Evolutionary conservation across 192 early-diverging fungal genomes (phyloP).

Genomic region (Umbelopsis sp.): DNA sequence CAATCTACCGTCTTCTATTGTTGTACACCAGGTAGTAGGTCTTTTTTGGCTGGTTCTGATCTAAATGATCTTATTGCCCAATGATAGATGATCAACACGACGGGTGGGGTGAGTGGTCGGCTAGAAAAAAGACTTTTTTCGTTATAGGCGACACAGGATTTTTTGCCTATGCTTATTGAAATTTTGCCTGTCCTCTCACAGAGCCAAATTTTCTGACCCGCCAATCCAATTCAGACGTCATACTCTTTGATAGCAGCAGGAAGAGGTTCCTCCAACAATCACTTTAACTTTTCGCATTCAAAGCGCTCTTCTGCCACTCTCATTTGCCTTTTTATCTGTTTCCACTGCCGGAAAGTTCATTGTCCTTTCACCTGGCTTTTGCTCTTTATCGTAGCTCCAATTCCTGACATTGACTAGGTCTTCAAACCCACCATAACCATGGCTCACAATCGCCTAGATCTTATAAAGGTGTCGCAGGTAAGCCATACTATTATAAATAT

Average conservation of each 20-base stretch:
- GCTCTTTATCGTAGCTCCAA: not conserved
- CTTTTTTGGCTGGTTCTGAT: too few species aligned
- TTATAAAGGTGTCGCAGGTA: slow-evolving; percentile 38
- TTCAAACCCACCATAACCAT: not conserved
- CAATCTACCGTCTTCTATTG: not conserved
- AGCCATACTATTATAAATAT: not conserved
- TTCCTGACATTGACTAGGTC: not conserved
- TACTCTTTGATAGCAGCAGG: not conserved
- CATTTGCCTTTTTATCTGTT: not conserved
- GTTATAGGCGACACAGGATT: too few species aligned
- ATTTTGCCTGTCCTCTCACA: not conserved
- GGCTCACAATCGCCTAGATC: slow-evolving; percentile 32
- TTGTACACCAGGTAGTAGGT: too few species aligned
- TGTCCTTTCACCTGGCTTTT: not conserved
- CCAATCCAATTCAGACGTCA: not conserved
- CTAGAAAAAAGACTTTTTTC: too few species aligned
- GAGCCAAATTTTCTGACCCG: not conserved
- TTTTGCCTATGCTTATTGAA: too few species aligned
- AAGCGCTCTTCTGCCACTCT: not conserved
- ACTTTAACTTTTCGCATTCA: not conserved
- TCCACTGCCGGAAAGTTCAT: not conserved
- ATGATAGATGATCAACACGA: too few species aligned
- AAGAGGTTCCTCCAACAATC: too few species aligned
- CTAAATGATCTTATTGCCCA: too few species aligned
- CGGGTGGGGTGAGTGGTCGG: too few species aligned